Conservation (phyloP, 75 land plant species). For the Chamaecyparis obtusa region DNA sequence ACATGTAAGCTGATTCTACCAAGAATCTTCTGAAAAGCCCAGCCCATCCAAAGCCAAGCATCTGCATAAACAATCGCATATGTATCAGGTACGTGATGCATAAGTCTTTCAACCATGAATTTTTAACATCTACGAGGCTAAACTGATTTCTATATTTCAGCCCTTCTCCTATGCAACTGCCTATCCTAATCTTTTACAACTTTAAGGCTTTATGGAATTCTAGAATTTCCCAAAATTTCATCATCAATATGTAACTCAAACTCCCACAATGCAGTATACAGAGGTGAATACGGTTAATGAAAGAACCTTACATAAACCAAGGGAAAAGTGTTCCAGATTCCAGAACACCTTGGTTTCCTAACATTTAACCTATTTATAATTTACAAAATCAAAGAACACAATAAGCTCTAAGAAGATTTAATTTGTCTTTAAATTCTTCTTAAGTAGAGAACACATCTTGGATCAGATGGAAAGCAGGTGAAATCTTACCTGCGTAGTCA, state of each 20-base stretch:
- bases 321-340: neutral
- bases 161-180: no score
- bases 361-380: neutral
- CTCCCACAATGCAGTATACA: no score
- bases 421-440: no score
- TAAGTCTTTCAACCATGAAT: no score
- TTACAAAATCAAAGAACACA: neutral
- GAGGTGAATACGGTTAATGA: no score
- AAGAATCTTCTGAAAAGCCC: constrained; percentile 61
- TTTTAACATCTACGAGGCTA: no score
- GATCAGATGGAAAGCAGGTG: neutral
- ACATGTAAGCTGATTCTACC: constrained; percentile 86
- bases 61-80: constrained; percentile 16
- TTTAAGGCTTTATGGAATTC: no score
- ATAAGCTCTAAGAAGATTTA: neutral
- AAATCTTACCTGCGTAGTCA: constrained; percentile 42
- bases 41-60: constrained; percentile 85
- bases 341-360: neutral
- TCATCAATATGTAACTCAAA: neutral
- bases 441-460: neutral
- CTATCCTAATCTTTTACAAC: no score
- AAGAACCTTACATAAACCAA: neutral
- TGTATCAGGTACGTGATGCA: neutral
- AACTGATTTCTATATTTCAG: no score
- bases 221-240: neutral